phyloP scores from a whole-genome alignment of 441 rosid species.

The Jatropha podagrica region DNA sequence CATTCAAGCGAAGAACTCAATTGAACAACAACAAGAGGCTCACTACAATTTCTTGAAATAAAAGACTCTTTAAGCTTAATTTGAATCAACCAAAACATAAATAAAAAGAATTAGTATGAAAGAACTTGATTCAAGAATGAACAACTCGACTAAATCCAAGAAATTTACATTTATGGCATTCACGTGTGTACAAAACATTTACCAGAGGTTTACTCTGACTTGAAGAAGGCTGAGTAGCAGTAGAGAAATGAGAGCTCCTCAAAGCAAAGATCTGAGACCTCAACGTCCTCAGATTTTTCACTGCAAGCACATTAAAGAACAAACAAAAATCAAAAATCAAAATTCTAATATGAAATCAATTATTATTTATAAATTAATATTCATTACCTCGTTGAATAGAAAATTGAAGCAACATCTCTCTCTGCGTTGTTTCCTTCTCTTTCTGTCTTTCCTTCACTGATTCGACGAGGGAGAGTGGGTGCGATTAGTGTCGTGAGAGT shows the following conservation, averaged over 20 bases:
- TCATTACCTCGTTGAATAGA: constrained; percentile 45
- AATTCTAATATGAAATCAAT: background rate
- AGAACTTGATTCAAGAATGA: background rate
- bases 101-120: too few species aligned
- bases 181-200: background rate
- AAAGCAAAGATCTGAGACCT: constrained; percentile 45
- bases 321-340: constrained; percentile 8
- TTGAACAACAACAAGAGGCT: background rate
- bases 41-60: background rate
- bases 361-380: background rate
- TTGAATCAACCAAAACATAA: background rate
- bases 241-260: constrained; percentile 40
- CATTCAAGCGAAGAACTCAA: background rate
- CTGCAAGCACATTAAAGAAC: constrained; percentile 28
- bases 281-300: constrained; percentile 45
- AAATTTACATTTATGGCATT: background rate
- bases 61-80: background rate
- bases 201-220: constrained; percentile 51
- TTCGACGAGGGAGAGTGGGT: background rate
- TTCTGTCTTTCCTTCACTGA: background rate
- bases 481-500: background rate
- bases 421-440: background rate
- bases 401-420: constrained; percentile 39
- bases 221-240: constrained; percentile 52
- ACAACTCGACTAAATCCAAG: background rate